Conservation (phyloP, 169 alveolate species). For the Plasmodium billcollinsi region DNA sequence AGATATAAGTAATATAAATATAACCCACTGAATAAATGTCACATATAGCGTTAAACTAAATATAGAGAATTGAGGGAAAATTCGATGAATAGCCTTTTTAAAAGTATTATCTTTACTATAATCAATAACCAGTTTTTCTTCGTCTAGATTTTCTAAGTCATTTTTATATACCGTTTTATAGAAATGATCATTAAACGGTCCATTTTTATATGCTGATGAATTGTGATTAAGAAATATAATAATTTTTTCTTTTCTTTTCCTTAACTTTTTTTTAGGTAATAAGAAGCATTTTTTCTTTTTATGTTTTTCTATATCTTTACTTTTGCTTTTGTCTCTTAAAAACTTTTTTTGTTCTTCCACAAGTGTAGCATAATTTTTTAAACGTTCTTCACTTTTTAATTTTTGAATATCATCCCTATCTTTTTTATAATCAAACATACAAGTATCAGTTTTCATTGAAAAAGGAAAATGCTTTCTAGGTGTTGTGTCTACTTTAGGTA, state of each 20-base stretch:
- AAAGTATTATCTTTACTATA: constrained; percentile 43
- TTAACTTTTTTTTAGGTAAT: constrained; percentile 34
- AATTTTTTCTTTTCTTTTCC: constrained; percentile 74
- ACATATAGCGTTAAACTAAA: constrained; percentile 66
- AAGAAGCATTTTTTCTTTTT: constrained; percentile 26
- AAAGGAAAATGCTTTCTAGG: constrained; percentile 4
- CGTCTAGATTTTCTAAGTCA: constrained; percentile 69
- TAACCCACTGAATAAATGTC: constrained; percentile 74
- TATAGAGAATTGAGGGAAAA: constrained; percentile 75
- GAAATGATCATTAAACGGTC: constrained; percentile 76
- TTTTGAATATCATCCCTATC: background rate
- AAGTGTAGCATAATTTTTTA: constrained; percentile 30
- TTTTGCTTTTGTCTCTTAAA: constrained; percentile 22
- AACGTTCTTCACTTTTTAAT: constrained; percentile 15
- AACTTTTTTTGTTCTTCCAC: constrained; percentile 25
- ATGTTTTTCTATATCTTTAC: background rate
- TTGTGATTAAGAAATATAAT: constrained; percentile 72
- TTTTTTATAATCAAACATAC: constrained; percentile 19
- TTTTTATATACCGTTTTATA: constrained; percentile 69
- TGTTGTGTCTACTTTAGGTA: constrained; percentile 25
- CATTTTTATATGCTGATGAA: constrained; percentile 49
- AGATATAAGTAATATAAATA: constrained; percentile 64
- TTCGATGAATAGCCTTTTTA: constrained; percentile 57
- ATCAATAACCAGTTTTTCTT: constrained; percentile 57
- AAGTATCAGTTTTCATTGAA: background rate